These are phyloP conservation scores for Kodamaea sagamina DNA, from an alignment of 805 yeast genomes.

Conservation along the genomic window DNA sequence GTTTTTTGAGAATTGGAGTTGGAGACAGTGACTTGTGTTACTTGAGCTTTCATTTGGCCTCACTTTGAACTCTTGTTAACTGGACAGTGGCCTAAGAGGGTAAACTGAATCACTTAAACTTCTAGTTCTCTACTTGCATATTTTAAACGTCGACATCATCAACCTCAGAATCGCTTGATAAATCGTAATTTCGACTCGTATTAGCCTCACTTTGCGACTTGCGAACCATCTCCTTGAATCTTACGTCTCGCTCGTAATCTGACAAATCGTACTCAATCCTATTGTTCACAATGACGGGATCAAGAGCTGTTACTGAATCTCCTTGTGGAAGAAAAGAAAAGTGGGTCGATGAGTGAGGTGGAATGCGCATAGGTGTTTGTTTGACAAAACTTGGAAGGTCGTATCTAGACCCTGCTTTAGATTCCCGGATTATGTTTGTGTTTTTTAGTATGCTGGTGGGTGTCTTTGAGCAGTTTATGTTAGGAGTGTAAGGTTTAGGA, in stretches of 20 bases:
- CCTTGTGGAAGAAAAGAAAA: constrained; percentile 3
- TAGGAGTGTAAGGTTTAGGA: too few relatives aligned
- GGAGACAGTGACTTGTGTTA: too few relatives aligned
- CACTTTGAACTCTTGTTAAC: too few relatives aligned
- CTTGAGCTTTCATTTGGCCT: too few relatives aligned
- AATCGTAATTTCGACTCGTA: constrained; percentile 17
- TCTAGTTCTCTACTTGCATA: constrained; percentile 66
- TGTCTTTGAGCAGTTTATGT: too few relatives aligned
- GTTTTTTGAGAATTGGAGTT: too few relatives aligned
- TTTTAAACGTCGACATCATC: constrained; percentile 23
- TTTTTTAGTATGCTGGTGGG: too few relatives aligned
- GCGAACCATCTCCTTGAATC: constrained; percentile 18
- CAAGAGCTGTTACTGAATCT: not conserved
- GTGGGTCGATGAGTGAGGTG: constrained; percentile 7
- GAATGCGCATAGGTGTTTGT: constrained; percentile 1
- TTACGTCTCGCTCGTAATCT: constrained; percentile 23
- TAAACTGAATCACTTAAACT: too few relatives aligned
- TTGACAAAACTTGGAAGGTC: not conserved
- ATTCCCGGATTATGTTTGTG: too few relatives aligned
- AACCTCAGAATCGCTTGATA: constrained; percentile 20
- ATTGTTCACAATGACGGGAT: too few relatives aligned
- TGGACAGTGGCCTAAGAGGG: too few relatives aligned
- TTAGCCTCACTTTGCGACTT: constrained; percentile 9
- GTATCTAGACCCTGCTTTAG: too few relatives aligned
- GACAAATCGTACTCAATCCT: constrained; percentile 26